These are phyloP conservation scores for Raddia guianensis DNA, from an alignment of 176 grass and related monocot species.

Conservation along the genomic window DNA sequence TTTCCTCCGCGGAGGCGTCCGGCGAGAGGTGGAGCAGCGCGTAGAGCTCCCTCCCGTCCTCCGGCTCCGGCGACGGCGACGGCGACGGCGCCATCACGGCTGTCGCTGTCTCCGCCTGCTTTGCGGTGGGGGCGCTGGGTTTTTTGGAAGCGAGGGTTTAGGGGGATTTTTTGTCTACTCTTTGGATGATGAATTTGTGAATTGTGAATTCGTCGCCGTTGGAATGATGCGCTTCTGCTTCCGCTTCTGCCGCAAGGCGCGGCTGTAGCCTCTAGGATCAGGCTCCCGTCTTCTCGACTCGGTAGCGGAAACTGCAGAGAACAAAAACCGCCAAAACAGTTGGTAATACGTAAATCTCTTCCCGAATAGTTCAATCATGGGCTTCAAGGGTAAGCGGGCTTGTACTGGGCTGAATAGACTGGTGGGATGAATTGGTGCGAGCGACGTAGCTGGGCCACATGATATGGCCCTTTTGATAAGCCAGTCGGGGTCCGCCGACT, in stretches of 20 bases:
- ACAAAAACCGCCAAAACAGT: too few species aligned
- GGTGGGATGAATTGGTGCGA: too few species aligned
- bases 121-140: neutral
- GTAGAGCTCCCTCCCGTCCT: constrained; percentile 71
- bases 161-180: neutral
- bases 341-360: too few species aligned
- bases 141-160: constrained; percentile 44
- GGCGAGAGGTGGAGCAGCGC: constrained; percentile 85
- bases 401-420: too few species aligned
- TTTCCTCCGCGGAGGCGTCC: constrained; percentile 74
- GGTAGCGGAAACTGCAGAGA: neutral
- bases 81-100: constrained; percentile 9
- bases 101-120: constrained; percentile 27
- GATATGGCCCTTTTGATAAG: neutral
- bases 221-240: too few species aligned
- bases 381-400: too few species aligned
- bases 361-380: too few species aligned
- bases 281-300: neutral
- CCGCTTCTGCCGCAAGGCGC: neutral
- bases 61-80: constrained; percentile 38
- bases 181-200: neutral
- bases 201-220: too few species aligned
- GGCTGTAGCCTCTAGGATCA: neutral
- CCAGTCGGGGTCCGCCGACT: too few species aligned
- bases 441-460: too few species aligned